These are phyloP conservation scores for Colletotrichum musicola DNA, from an alignment of 2,329 filamentous ascomycete species.

Conservation along the genomic window DNA sequence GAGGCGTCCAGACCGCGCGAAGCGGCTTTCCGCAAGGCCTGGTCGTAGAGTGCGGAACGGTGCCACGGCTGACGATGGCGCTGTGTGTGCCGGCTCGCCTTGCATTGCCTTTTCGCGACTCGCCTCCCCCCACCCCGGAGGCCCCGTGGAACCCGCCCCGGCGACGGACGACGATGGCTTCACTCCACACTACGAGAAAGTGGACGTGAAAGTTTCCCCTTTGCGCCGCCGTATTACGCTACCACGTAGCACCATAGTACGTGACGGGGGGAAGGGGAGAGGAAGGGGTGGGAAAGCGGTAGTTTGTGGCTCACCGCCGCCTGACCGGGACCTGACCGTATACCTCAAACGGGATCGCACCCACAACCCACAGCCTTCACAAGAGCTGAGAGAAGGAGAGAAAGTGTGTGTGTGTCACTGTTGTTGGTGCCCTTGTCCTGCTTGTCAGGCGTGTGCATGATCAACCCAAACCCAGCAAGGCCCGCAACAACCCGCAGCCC, in stretches of 20 bases:
- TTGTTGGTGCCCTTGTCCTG: constrained; percentile 32
- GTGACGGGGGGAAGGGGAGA: constrained; percentile 14
- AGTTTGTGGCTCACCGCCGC: constrained; percentile 19
- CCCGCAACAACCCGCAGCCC: background rate
- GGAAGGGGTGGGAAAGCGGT: background rate
- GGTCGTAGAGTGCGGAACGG: constrained; percentile 14
- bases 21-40: background rate
- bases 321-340: constrained; percentile 35
- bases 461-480: constrained; percentile 18
- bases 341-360: constrained; percentile 35
- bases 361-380: constrained; percentile 2
- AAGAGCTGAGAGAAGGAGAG: background rate
- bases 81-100: constrained; percentile 1
- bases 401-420: constrained; percentile 8
- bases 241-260: background rate
- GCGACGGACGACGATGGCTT: constrained; percentile 3
- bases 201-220: background rate
- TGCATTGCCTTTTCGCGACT: constrained; percentile 26
- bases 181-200: background rate
- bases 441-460: constrained; percentile 38
- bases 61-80: constrained; percentile 15
- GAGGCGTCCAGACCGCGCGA: constrained; percentile 23
- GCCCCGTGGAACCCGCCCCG: constrained; percentile 20
- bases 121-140: constrained; percentile 17
- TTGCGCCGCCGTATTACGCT: background rate